phyloP scores from a whole-genome alignment of 2,329 filamentous ascomycete genomes.

The Calonectria naviculata region DNA sequence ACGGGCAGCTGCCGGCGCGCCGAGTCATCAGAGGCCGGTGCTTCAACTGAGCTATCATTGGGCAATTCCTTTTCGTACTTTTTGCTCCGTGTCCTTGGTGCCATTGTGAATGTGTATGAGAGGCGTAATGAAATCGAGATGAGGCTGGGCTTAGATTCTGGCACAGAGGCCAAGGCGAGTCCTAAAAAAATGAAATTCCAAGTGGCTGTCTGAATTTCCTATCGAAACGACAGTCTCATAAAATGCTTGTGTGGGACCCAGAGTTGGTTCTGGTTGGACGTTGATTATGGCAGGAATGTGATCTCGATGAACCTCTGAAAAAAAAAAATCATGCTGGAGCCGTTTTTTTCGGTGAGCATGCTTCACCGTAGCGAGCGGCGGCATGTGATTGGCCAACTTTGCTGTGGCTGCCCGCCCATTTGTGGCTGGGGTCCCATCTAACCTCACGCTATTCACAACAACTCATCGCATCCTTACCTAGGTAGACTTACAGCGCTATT shows the following conservation, averaged over 20 bases:
- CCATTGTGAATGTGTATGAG: conserved; percentile 31
- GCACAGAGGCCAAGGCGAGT: background rate
- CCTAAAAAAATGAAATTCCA: background rate
- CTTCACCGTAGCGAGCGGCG: conserved; percentile 13
- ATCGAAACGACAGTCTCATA: background rate
- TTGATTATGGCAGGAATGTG: conserved; percentile 23
- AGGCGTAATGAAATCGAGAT: background rate
- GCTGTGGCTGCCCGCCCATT: conserved; percentile 3
- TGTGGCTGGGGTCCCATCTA: conserved; percentile 27
- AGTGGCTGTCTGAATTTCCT: too few relatives aligned
- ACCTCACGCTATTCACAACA: conserved; percentile 18
- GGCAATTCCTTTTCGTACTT: conserved; percentile 38
- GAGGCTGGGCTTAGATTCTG: background rate
- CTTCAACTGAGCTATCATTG: conserved; percentile 17
- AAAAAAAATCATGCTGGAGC: conserved; percentile 28
- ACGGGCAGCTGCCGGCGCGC: conserved; percentile 46
- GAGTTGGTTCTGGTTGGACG: conserved; percentile 9
- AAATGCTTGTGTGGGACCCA: background rate
- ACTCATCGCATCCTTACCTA: conserved; percentile 1
- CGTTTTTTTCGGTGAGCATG: conserved; percentile 32
- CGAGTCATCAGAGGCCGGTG: conserved; percentile 25
- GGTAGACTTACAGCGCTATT: conserved; percentile 11
- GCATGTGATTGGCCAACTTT: conserved; percentile 31
- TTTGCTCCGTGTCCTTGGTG: conserved; percentile 44
- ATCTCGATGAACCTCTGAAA: background rate